These are phyloP conservation scores for Ophiorrhiza pumila DNA, from an alignment of 257 asterid genomes.

Conservation along the genomic window DNA sequence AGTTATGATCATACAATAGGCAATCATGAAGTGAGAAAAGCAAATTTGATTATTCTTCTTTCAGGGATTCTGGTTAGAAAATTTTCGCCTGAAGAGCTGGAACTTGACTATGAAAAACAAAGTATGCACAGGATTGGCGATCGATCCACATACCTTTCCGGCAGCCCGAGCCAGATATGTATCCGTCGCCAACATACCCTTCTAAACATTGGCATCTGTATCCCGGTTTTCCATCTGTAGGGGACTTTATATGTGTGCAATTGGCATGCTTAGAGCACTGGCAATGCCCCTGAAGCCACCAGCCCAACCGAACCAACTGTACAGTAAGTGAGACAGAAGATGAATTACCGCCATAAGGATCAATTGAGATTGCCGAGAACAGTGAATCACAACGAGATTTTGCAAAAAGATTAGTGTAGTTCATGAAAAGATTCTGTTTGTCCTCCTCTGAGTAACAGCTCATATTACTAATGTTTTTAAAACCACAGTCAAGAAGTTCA, in stretches of 20 bases:
- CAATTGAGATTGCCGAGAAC: conserved; percentile 69
- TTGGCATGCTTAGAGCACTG: conserved; percentile 50
- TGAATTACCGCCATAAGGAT: conserved; percentile 29
- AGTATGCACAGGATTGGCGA: background rate
- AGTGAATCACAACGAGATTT: conserved; percentile 37
- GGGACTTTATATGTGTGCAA: conserved; percentile 39
- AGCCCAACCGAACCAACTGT: conserved; percentile 55
- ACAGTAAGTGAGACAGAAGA: conserved; percentile 64
- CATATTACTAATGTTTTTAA: conserved; percentile 25
- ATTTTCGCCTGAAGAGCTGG: background rate
- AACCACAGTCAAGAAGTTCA: conserved; percentile 50
- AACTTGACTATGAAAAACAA: background rate
- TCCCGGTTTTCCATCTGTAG: conserved; percentile 26
- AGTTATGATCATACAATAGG: background rate
- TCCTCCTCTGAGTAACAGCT: conserved; percentile 66
- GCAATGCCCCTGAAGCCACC: conserved; percentile 76
- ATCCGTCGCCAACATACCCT: conserved; percentile 78
- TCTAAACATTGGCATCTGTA: conserved; percentile 58
- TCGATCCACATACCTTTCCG: conserved; percentile 49
- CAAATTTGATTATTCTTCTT: background rate
- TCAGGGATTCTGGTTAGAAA: background rate
- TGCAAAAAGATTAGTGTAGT: conserved; percentile 30
- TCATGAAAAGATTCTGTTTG: conserved; percentile 40
- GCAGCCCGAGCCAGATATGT: conserved; percentile 61
- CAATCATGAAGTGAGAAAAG: background rate